Evolutionary conservation across 1,284 basidiomycete species (phyloP).

Genomic region (Coniferiporia weirii): DNA sequence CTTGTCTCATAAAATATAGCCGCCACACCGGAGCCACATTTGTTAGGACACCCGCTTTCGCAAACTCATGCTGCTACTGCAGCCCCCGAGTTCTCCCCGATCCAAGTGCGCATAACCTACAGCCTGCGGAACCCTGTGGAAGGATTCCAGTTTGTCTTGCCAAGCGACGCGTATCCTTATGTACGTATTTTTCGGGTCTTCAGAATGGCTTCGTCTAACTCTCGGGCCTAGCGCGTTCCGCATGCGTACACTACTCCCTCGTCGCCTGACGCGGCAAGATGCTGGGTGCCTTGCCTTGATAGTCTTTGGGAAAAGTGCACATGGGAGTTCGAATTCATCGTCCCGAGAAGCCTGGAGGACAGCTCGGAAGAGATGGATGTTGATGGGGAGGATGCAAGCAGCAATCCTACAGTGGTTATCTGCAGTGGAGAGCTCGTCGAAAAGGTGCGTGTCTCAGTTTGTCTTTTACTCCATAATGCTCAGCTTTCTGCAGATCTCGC

Average conservation of each 20-base stretch:
- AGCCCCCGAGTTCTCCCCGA: conserved; percentile 68
- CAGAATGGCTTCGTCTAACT: conserved; percentile 21
- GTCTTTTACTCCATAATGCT: conserved; percentile 19
- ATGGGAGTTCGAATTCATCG: conserved; percentile 97
- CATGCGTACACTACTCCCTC: conserved; percentile 91
- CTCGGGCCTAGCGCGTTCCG: conserved; percentile 66
- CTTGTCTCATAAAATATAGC: conserved; percentile 33
- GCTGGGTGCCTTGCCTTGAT: conserved; percentile 97
- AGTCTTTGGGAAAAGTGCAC: conserved; percentile 95
- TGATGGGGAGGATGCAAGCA: conserved; percentile 48
- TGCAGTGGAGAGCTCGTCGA: conserved; percentile 94
- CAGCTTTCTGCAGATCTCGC: conserved; percentile 60
- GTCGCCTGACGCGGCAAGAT: conserved; percentile 85
- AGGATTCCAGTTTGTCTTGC: conserved; percentile 83
- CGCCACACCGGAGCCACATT: conserved; percentile 73
- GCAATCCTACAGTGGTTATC: conserved; percentile 78
- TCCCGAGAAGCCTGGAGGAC: conserved; percentile 82
- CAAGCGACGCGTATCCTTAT: conserved; percentile 77
- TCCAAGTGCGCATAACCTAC: conserved; percentile 75
- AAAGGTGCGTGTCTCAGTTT: conserved; percentile 49
- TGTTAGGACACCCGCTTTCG: conserved; percentile 42
- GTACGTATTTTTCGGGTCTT: conserved; percentile 45
- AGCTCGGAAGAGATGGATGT: conserved; percentile 45
- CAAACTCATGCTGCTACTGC: conserved; percentile 36
- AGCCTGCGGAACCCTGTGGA: conserved; percentile 76